Conservation (phyloP, 2,329 filamentous ascomycete genomes). For the Apiospora kogelbergensis region DNA sequence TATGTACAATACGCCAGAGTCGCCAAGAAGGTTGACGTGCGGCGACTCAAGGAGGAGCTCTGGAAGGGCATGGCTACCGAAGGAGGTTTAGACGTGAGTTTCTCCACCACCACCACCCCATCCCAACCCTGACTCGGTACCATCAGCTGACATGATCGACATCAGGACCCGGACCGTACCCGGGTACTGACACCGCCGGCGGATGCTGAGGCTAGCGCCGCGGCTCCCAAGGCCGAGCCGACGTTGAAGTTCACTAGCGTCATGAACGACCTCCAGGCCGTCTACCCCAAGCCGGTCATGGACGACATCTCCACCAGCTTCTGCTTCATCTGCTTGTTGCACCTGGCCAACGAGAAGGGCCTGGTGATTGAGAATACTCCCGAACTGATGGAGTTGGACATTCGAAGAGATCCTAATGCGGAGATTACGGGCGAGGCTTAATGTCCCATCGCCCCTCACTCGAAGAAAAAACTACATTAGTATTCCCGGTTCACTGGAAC, state of each 20-base stretch:
- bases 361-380: conserved; percentile 69
- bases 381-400: conserved; percentile 59
- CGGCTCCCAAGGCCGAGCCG: conserved; percentile 41
- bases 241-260: conserved; percentile 83
- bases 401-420: conserved; percentile 62
- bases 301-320: conserved; percentile 90
- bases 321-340: conserved; percentile 91
- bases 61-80: conserved; percentile 67
- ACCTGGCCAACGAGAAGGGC: conserved; percentile 91
- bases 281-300: conserved; percentile 85
- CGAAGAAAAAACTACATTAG: neutral
- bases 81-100: conserved; percentile 46
- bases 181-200: conserved; percentile 27
- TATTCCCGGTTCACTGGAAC: neutral
- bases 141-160: neutral
- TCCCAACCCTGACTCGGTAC: neutral
- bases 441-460: neutral
- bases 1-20: conserved; percentile 71
- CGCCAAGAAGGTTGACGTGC: conserved; percentile 70
- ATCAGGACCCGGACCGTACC: conserved; percentile 27
- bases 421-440: conserved; percentile 44
- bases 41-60: conserved; percentile 67
- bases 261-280: conserved; percentile 82
- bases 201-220: conserved; percentile 16
- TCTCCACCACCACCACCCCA: conserved; percentile 6